These are phyloP conservation scores for Exophiala bonariae DNA, from an alignment of 2,329 filamentous ascomycete species.

Conservation along the genomic window DNA sequence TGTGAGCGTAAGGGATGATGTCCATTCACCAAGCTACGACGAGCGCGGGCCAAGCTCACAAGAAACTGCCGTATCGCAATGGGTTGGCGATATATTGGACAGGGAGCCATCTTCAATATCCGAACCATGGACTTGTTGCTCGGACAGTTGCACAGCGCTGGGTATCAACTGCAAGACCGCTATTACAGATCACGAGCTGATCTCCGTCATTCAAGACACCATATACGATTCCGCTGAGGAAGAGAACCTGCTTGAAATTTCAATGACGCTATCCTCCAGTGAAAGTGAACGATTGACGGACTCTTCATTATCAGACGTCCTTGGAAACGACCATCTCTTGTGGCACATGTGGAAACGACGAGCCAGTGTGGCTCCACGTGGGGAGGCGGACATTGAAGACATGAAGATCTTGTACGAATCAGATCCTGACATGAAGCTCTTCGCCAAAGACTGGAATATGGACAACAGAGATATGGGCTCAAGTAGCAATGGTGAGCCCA, in stretches of 20 bases:
- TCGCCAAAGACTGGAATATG: constrained; percentile 15
- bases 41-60: constrained; percentile 6
- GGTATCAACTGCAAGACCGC: not conserved
- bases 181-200: not conserved
- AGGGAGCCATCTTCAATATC: constrained; percentile 4
- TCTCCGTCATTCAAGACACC: not conserved
- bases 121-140: not conserved
- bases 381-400: constrained; percentile 19
- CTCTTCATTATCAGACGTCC: constrained; percentile 18
- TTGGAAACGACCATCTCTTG: constrained; percentile 22
- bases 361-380: constrained; percentile 17
- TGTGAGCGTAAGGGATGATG: not conserved
- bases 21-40: not conserved
- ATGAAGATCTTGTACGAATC: constrained; percentile 23
- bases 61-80: constrained; percentile 6
- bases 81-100: constrained; percentile 10
- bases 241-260: not conserved
- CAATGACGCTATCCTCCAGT: constrained; percentile 5
- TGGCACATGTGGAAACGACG: constrained; percentile 24
- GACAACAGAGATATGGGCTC: constrained; percentile 17
- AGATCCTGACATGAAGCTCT: constrained; percentile 25
- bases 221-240: constrained; percentile 1
- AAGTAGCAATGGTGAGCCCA: constrained; percentile 16
- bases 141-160: not conserved
- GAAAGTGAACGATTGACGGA: constrained; percentile 5